Base-by-base conservation (phyloP, 2,329 filamentous ascomycete species). In the Waltergamsia citrina region DNA sequence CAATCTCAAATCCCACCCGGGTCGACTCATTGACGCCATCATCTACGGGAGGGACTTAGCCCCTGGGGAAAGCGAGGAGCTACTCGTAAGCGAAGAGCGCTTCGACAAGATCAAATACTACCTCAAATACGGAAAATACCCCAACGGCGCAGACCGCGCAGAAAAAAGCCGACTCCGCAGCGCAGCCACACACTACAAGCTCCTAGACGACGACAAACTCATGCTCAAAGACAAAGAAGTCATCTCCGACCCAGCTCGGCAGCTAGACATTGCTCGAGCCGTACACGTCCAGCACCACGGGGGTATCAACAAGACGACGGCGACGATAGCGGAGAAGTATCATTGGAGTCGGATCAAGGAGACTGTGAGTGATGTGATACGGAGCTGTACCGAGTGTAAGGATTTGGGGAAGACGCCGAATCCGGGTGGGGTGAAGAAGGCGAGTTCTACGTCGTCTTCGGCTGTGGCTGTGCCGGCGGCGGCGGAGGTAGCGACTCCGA, bases 61-160 rank as follows among this genome's bases (percentile, higher is more conserved):
- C 43, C 53, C 54, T 29, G 68, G 63, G 41, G 60, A 52, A 51
- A 48, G 65, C 24, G 81, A 85, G 48, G 85, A 92, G 53, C 85
- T 92, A 56, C 80, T 85, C 54, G 81, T 90, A 49, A 88, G 82
- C 57, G 88, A 95, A 67, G 88, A 95, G 64, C 85, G 92, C 47
- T 96, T 96, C 67, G 90, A 95, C 68, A 95, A 95, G 69, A 96
- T 96, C 56, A 83, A 88, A 52, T 96, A 85, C 67, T 96, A 96
- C 61, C 78, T 96, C 52, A 93, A 94, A 62, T 86, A 88, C 57
- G 82, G 81, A 52, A 86, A 88, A 57, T 96, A 98, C 57, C 92
- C 92, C 39, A 80, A 81, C 49, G 90, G 88, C 41, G 88, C 90
- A 52, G 87, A 95, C 66, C 78, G 90, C 38, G 88, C 88, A 37